Conservation (phyloP, 73 alveolate genomes). For the Symbiodinium natans region DNA sequence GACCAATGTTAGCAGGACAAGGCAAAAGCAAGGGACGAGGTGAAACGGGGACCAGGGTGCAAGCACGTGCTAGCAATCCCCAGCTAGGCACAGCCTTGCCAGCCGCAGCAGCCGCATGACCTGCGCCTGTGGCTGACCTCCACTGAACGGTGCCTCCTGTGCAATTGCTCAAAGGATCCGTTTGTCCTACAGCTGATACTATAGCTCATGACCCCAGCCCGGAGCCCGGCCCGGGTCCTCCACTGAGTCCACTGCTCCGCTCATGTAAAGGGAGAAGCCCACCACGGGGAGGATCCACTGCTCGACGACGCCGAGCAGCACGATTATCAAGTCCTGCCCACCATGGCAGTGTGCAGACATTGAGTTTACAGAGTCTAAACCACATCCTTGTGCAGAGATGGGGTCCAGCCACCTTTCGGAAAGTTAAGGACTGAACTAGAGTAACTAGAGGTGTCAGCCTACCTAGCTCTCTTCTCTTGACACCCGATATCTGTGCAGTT, state of each 20-base stretch:
- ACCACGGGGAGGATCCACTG: conserved; percentile 12
- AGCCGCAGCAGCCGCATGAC: neutral
- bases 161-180: too few relatives aligned
- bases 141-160: neutral
- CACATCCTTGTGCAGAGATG: neutral
- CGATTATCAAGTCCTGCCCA: neutral
- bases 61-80: too few relatives aligned
- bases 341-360: neutral
- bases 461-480: too few relatives aligned
- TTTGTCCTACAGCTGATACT: too few relatives aligned
- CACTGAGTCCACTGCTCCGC: conserved; percentile 5
- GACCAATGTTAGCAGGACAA: too few relatives aligned
- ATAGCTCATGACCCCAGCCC: neutral
- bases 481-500: too few relatives aligned
- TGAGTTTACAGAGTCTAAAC: neutral
- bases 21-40: too few relatives aligned
- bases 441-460: too few relatives aligned
- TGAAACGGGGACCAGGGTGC: too few relatives aligned
- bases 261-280: conserved; percentile 6
- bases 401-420: neutral
- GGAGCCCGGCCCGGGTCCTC: conserved; percentile 5
- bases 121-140: neutral
- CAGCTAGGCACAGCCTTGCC: neutral
- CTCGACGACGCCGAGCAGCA: conserved; percentile 7
- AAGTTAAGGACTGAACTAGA: neutral